Evolutionary conservation across 306 rosid species (phyloP).

Genomic region (Corylus heterophylla): DNA sequence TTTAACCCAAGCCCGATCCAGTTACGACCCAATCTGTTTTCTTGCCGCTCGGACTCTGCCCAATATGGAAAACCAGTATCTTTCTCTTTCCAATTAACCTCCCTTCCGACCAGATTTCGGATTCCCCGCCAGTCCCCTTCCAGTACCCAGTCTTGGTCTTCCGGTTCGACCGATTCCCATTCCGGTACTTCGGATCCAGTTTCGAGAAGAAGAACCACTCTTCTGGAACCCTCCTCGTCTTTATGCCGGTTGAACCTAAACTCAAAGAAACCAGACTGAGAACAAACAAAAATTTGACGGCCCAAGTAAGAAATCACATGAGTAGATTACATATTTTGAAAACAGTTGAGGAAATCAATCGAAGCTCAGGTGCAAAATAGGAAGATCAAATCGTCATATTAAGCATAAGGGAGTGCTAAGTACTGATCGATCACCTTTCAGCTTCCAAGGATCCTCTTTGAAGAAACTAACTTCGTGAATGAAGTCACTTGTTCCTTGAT

Average conservation of each 20-base stretch:
- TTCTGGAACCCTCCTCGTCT: too few species aligned
- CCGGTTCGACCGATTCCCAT: slow-evolving; percentile 78
- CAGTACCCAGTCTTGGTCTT: slow-evolving; percentile 80
- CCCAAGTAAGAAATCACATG: not conserved
- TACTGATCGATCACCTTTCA: slow-evolving; percentile 60
- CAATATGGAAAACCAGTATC: slow-evolving; percentile 44
- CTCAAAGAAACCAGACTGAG: too few species aligned
- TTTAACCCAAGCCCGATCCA: too few species aligned
- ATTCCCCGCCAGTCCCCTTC: slow-evolving; percentile 94
- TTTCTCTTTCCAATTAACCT: slow-evolving; percentile 84
- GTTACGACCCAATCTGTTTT: slow-evolving; percentile 85
- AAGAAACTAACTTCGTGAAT: slow-evolving; percentile 84
- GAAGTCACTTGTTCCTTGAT: slow-evolving; percentile 44
- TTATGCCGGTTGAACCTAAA: slow-evolving; percentile 65
- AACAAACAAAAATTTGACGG: not conserved
- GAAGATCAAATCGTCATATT: too few species aligned
- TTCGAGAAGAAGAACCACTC: slow-evolving; percentile 92
- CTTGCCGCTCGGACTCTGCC: slow-evolving; percentile 39
- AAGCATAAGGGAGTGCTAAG: not conserved
- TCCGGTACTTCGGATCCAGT: slow-evolving; percentile 47
- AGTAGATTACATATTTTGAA: too few species aligned
- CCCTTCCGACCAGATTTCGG: slow-evolving; percentile 58
- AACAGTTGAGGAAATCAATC: too few species aligned
- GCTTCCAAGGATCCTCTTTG: slow-evolving; percentile 92
- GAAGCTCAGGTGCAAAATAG: too few species aligned